These are phyloP conservation scores for Bipolaris cookei DNA, from an alignment of 2,329 filamentous ascomycete species.

Conservation along the genomic window DNA sequence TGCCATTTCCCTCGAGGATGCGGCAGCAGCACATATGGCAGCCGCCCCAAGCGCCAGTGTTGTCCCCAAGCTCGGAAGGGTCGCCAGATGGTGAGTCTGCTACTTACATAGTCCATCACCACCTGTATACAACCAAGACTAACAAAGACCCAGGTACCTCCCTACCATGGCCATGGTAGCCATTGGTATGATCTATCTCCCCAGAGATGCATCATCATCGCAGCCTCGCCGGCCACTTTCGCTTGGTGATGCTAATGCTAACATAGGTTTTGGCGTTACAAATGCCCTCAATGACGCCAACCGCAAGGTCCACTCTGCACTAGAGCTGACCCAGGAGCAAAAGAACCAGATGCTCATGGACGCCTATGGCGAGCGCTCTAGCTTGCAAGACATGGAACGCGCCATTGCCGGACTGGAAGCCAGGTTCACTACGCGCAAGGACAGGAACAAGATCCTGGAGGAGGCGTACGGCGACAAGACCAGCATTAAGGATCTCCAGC, in stretches of 20 bases:
- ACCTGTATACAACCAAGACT: background rate
- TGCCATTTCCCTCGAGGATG: constrained; percentile 32
- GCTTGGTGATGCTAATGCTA: constrained; percentile 40
- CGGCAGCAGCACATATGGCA: constrained; percentile 34
- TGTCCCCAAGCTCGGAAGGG: constrained; percentile 41
- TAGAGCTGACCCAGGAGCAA: constrained; percentile 39
- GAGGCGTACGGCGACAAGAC: constrained; percentile 56
- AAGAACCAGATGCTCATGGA: constrained; percentile 42
- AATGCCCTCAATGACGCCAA: constrained; percentile 43
- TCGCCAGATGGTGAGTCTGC: constrained; percentile 40
- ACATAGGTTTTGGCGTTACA: constrained; percentile 43
- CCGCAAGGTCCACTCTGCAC: constrained; percentile 30
- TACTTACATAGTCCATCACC: background rate
- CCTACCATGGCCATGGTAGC: constrained; percentile 45
- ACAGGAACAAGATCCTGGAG: constrained; percentile 51
- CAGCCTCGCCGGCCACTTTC: constrained; percentile 34
- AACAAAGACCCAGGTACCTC: constrained; percentile 34
- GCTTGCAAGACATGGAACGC: constrained; percentile 44
- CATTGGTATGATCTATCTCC: constrained; percentile 40
- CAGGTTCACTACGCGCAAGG: constrained; percentile 39
- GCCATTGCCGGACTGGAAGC: constrained; percentile 38
- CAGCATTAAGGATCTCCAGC: constrained; percentile 53
- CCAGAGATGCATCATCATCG: constrained; percentile 23
- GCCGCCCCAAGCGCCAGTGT: constrained; percentile 25
- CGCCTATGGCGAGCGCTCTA: constrained; percentile 40